Evolutionary conservation across 805 yeast species (phyloP).

Genomic region (Candida cerambycidarum): DNA sequence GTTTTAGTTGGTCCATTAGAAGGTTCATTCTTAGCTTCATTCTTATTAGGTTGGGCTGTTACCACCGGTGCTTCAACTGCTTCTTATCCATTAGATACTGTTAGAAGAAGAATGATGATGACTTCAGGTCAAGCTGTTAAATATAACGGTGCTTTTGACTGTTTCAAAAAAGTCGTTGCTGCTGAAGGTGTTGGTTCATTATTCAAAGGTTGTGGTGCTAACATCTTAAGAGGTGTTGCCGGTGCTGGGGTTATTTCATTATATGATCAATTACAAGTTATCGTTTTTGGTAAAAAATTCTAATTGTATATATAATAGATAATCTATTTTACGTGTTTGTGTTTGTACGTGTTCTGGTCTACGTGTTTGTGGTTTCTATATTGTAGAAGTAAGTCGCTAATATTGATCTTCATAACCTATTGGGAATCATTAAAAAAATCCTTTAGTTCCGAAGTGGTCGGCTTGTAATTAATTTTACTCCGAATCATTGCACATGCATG

Average conservation of each 20-base stretch:
- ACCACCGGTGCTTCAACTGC: constrained; percentile 99
- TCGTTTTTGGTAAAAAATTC: constrained; percentile 93
- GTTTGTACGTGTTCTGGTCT: no score
- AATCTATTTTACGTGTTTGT: background rate
- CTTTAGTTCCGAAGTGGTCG: no score
- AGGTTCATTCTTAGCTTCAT: constrained; percentile 92
- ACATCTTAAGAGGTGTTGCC: constrained; percentile 99
- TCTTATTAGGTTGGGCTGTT: constrained; percentile 96
- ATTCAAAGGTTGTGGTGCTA: constrained; percentile 99
- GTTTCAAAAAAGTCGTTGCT: constrained; percentile 87
- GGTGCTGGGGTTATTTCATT: constrained; percentile 99
- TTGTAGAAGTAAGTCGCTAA: no score
- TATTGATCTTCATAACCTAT: no score
- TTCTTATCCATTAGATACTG: constrained; percentile 98
- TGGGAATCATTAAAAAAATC: no score
- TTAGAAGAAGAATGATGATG: constrained; percentile 99
- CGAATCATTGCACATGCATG: no score
- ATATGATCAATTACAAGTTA: constrained; percentile 95
- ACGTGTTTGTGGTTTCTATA: no score
- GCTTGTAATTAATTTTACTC: no score
- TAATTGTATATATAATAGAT: constrained; percentile 13
- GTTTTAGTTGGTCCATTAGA: constrained; percentile 91
- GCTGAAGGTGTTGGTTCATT: constrained; percentile 92
- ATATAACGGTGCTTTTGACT: constrained; percentile 93
- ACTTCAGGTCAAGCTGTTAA: constrained; percentile 98